phyloP scores from a whole-genome alignment of 805 yeast genomes.

The Torulaspora maleeae region DNA sequence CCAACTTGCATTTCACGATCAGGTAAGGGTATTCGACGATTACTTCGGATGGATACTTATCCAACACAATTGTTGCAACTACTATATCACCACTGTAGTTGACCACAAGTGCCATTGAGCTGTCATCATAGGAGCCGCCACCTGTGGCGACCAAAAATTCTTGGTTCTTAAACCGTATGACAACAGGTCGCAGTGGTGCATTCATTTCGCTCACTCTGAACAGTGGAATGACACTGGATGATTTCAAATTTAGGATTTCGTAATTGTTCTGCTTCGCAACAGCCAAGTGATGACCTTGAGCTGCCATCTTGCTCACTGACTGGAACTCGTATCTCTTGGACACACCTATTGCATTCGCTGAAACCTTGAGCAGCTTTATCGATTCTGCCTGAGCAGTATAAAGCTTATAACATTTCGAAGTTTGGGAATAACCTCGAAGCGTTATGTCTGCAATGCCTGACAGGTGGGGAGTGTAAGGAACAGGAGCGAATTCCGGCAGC shows the following conservation, averaged over 20 bases:
- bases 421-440: conserved; percentile 15
- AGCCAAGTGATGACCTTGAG: conserved; percentile 20
- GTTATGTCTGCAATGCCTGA: conserved; percentile 21
- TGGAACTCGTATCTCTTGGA: conserved; percentile 14
- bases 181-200: conserved; percentile 23
- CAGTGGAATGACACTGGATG: conserved; percentile 19
- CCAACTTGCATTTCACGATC: conserved; percentile 17
- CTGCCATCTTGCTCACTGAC: conserved; percentile 15
- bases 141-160: conserved; percentile 32
- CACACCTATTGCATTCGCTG: conserved; percentile 9
- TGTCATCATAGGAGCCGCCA: conserved; percentile 24
- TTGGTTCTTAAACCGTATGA: conserved; percentile 15
- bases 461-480: conserved; percentile 23
- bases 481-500: conserved; percentile 36
- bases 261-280: conserved; percentile 25
- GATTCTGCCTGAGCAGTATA: conserved; percentile 15
- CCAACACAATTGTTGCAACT: conserved; percentile 30
- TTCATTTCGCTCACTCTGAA: conserved; percentile 30
- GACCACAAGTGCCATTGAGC: conserved; percentile 32
- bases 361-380: conserved; percentile 14
- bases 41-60: conserved; percentile 25
- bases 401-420: conserved; percentile 18
- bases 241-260: conserved; percentile 24
- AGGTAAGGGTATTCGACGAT: conserved; percentile 26
- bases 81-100: conserved; percentile 32